Evolutionary conservation across 2,329 filamentous ascomycete species (phyloP), one percentile per base, ranked within the genome.

Genomic region (Chaetothyriales sp.): DNA sequence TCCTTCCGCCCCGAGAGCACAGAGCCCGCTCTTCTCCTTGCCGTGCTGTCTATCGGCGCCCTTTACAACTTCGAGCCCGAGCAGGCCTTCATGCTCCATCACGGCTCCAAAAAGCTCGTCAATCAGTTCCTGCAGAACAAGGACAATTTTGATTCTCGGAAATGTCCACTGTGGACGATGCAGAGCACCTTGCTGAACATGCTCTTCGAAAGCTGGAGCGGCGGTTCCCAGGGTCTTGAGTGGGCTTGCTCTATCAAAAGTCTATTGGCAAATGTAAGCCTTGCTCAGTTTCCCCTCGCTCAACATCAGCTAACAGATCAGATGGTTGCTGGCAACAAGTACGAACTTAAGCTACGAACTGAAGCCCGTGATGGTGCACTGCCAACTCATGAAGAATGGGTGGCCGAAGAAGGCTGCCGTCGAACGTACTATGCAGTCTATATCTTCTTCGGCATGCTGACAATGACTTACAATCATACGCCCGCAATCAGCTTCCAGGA

Each of bases 221-320:
- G 92, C 62, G 92, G 96, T 63, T 84, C 92, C 36, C 96, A 95
- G 69, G 92, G 92, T 39, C 76, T 98, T 2, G 92, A 98, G 68
- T 98, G 92, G 92, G 89, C 92, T 36, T 96, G 90, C 68, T 96
- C 92, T 1, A 96, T 98, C 70, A 96, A 96, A 78, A 94, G 88
- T 73, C 76, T 96, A 42, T 79, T 98, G 47, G 90, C 90, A 59
- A 96, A 96, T 70, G 69, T 72, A 64, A 62, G 68, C 28, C 28
- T 19, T 61, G 47, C 49, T 26, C 43, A 32, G 32, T 25, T 44
- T n/a, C 32, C 5, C 15, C 44, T 19, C 48, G 47, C 52, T 36
- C 43, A 44, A 12, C 18, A 2, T 45, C 22, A 18, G 42, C 61
- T 66, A 57, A 66, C 51, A 19, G 5, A 50, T 51, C 53, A 73